Base-by-base conservation (phyloP, 495 filamentous ascomycete genomes). In the Penicillium salamii region DNA sequence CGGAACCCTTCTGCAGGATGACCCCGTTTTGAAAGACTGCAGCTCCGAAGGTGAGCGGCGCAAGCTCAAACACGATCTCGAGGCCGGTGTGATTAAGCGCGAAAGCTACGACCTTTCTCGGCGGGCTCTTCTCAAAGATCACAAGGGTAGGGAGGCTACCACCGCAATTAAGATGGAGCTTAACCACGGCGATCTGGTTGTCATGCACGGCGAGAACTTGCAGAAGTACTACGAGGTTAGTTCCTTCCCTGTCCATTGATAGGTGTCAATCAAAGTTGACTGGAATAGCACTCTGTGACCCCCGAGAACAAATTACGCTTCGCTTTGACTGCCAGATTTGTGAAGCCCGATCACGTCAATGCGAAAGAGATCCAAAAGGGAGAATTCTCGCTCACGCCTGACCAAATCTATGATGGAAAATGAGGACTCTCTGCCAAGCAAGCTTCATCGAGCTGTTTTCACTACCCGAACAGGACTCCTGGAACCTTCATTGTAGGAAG, bases 181-280 rank as follows among this genome's bases (percentile, higher is more conserved):
- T 24, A 62, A 78, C 24, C 91, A 95, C 61, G 91, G 91, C 0
- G 90, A 95, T 58, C 74, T 91, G 37, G 76, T 95, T 20, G 76
- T 95, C 2, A 95, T 95, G 91, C 80, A 89, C 57, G 90, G 90
- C 0, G 69, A 69, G 0, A 59, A 71, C 1, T 80, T 95, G 23
- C 91, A 95, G 58, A 78, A 79, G 52, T 75, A 78, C 24, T 92
- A 83, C 50, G 88, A 91, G 65, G 87, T 86, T 59, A 42, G 76
- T 13, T 21, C 43, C 2, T 18, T 19, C 0, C 13, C 5, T 13
- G 20, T 3, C 1, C 7, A 5, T 5, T 13, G 3, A 11, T 33
- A 14, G 24, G 35, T 14, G 9, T 38, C 19, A 21, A 7, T 38
- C 19, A 21, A 7, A n/a, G 13, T 11, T 53, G 40, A 53, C 20